Base-by-base conservation (phyloP, 2,329 filamentous ascomycete genomes). In the Plectosphaerella plurivora region DNA sequence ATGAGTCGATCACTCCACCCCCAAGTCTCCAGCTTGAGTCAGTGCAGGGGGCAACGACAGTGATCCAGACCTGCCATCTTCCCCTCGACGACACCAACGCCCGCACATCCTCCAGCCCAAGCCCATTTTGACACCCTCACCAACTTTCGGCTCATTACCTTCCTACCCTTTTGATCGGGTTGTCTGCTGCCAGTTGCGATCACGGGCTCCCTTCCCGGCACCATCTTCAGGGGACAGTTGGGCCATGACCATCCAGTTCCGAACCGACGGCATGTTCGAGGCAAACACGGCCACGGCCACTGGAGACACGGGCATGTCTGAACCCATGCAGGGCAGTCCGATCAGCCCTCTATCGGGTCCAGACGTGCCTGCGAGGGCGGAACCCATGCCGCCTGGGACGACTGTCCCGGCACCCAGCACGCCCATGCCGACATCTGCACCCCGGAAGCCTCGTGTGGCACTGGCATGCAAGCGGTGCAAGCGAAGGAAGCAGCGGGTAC, bases 401-500 rank as follows among this genome's bases (percentile, higher is more conserved):
- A 18, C 42, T 8, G 42, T 5, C n/a, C 42, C 42, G 47, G 45
- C 16, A 12, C 14, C 47, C 20, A 22, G 42, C 16, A 35, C 18
- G 12, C 16, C 28, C 20, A 9, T 16, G 16, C 8, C 41, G n/a
- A 20, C 41, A 16, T 39, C 55, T 44, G 35, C 51, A 16, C 46
- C 49, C 49, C 53, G 59, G 18, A 62, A 59, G 53, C 25, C 56
- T 18, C 50, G 59, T 10, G 60, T 63, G 11, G 58, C 60, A 5
- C 45, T 63, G 50, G 61, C 61, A 6, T 63, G 61, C 50, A 57
- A 60, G 54, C 52, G 61, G 9, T 63, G 61, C 42, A 63, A 63
- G 55, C 56, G 59, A 41, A 49, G 61, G 11, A 63, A 63, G 51
- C 61, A 63, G 44, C 56, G 61, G 25, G 60, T 61, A 55, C 11